Percentiles rank a stretch among this genome's conserved stretches.
Evolutionary conservation across 108 stramenopile genomes (phyloP).

Genomic region (Epithemia pelagica): DNA sequence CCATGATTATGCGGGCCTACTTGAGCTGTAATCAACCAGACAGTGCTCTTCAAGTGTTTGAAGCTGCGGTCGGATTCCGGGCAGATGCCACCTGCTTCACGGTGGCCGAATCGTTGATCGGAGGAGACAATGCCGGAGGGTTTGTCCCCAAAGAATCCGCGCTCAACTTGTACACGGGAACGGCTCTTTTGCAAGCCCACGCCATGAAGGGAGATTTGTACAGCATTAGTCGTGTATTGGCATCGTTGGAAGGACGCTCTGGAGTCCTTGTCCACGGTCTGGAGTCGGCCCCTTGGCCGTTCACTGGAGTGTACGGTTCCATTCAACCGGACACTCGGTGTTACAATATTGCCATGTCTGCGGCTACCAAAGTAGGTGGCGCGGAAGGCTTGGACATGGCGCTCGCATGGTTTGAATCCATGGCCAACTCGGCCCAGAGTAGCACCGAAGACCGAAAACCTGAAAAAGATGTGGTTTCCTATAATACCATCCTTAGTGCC

Average conservation of each 20-base stretch:
- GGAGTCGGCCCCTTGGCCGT: slow-evolving; percentile 57
- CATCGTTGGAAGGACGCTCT: slow-evolving; percentile 61
- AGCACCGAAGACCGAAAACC: slow-evolving; percentile 22
- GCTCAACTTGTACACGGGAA: slow-evolving; percentile 63
- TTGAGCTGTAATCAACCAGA: slow-evolving; percentile 51
- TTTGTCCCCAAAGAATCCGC: slow-evolving; percentile 40
- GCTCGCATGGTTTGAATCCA: slow-evolving; percentile 50
- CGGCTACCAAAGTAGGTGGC: slow-evolving; percentile 49
- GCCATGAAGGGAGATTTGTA: slow-evolving; percentile 52
- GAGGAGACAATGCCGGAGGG: slow-evolving; percentile 23
- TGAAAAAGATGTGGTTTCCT: slow-evolving; percentile 60
- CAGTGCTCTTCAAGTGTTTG: slow-evolving; percentile 61
- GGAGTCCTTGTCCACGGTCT: slow-evolving; percentile 33
- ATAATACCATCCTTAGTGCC: slow-evolving; percentile 72
- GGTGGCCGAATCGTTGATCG: slow-evolving; percentile 21
- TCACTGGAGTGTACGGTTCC: slow-evolving; percentile 42
- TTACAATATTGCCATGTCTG: slow-evolving; percentile 76
- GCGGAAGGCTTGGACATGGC: slow-evolving; percentile 48
- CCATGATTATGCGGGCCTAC: slow-evolving; percentile 71
- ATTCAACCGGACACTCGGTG: slow-evolving; percentile 59
- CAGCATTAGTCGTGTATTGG: slow-evolving; percentile 52
- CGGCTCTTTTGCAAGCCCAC: slow-evolving; percentile 65
- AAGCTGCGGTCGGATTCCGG: slow-evolving; percentile 57
- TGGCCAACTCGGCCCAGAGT: slow-evolving; percentile 20
- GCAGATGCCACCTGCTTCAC: slow-evolving; percentile 40